Conservation (phyloP, 2,329 filamentous ascomycete genomes). For the Trichoderma simmonsii region DNA sequence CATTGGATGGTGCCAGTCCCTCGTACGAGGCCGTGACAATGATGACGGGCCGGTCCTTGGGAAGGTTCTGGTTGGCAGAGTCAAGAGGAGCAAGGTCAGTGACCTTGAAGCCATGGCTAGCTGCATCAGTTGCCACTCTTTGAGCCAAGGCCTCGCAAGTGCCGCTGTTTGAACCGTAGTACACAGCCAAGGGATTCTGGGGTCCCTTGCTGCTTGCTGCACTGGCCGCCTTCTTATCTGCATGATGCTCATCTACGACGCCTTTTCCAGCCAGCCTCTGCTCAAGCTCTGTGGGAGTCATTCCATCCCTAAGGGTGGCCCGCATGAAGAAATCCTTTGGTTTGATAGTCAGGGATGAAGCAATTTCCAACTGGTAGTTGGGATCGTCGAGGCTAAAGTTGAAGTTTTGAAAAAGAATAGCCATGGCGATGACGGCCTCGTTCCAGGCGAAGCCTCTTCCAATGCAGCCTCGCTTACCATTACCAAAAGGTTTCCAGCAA, state of each 20-base stretch:
- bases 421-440: constrained; percentile 60
- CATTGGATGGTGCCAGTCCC: constrained; percentile 71
- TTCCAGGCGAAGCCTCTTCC: constrained; percentile 74
- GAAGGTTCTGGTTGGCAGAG: constrained; percentile 56
- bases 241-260: constrained; percentile 14
- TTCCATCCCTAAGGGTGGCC: constrained; percentile 50
- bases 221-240: not conserved
- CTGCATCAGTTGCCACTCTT: constrained; percentile 57
- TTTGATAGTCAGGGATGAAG: constrained; percentile 59
- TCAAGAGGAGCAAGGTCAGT: constrained; percentile 56
- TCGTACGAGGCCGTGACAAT: constrained; percentile 72
- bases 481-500: constrained; percentile 72
- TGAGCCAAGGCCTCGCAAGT: constrained; percentile 70
- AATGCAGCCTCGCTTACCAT: constrained; percentile 68
- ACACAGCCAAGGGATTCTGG: constrained; percentile 56
- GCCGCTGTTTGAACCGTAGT: constrained; percentile 72
- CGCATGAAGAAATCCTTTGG: constrained; percentile 62
- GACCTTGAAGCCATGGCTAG: constrained; percentile 57
- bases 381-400: constrained; percentile 62
- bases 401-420: constrained; percentile 68
- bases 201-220: not conserved
- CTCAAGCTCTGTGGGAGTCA: constrained; percentile 47
- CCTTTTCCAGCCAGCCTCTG: constrained; percentile 39
- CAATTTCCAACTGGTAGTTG: constrained; percentile 53
- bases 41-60: constrained; percentile 59